A percentile compares a stretch with the other conserved stretches of the same genome.
These are phyloP conservation scores for Blastobotrys americana DNA, from an alignment of 805 yeast genomes.

Conservation along the genomic window DNA sequence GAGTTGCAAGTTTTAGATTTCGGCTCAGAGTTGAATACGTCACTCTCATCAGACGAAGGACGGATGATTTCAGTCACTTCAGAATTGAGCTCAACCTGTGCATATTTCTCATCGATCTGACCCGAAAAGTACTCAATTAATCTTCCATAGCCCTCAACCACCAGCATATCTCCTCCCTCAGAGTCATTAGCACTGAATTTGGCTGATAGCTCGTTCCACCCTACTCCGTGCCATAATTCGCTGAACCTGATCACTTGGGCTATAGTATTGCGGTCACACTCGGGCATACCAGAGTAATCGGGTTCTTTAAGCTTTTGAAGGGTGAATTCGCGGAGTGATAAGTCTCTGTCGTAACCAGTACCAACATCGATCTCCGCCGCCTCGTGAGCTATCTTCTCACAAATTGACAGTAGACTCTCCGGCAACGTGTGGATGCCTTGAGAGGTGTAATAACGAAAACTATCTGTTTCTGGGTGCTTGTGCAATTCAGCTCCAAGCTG, in stretches of 20 bases:
- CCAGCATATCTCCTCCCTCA: slow-evolving; percentile 72
- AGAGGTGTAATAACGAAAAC: slow-evolving; percentile 38
- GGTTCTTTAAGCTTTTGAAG: slow-evolving; percentile 38
- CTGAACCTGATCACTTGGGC: slow-evolving; percentile 45
- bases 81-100: background rate
- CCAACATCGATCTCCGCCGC: slow-evolving; percentile 52
- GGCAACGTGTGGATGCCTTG: slow-evolving; percentile 29
- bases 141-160: slow-evolving; percentile 50
- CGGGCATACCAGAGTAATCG: slow-evolving; percentile 42
- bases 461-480: background rate
- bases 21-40: no score
- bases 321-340: slow-evolving; percentile 45
- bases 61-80: background rate
- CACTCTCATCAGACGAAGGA: background rate
- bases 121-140: background rate
- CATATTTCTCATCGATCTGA: background rate
- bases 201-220: slow-evolving; percentile 60
- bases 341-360: slow-evolving; percentile 43
- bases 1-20: no score
- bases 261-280: background rate
- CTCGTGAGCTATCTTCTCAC: slow-evolving; percentile 51
- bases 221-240: slow-evolving; percentile 78
- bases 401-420: slow-evolving; percentile 29
- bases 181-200: slow-evolving; percentile 62
- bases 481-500: slow-evolving; percentile 28